Evolutionary conservation across 352 stramenopile species (phyloP).

Genomic region (Pythium plurisporium): DNA sequence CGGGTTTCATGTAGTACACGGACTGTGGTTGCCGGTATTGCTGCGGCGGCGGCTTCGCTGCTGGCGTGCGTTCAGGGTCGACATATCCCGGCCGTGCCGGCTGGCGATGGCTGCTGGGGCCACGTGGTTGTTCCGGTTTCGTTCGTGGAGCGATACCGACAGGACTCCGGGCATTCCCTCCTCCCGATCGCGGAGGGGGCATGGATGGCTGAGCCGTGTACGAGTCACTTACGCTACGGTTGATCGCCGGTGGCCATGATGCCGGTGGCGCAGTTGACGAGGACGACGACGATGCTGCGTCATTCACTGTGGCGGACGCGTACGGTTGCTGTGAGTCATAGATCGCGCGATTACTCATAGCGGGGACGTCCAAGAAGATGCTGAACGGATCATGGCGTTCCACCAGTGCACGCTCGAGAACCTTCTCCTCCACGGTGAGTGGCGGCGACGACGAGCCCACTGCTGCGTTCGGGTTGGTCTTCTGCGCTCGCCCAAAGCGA

Average conservation of each 20-base stretch:
- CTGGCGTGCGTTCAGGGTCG: no score
- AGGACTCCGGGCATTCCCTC: neutral
- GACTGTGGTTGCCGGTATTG: neutral
- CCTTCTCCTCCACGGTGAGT: conserved; percentile 21
- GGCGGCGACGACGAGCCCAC: conserved; percentile 15
- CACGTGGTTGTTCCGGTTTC: no score
- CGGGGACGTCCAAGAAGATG: conserved; percentile 8
- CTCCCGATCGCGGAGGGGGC: neutral
- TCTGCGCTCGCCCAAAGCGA: conserved; percentile 14
- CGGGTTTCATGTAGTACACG: neutral
- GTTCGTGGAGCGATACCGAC: no score
- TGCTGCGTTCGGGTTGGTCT: conserved; percentile 21
- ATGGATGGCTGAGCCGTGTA: neutral
- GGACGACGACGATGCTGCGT: neutral
- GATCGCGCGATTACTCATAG: neutral
- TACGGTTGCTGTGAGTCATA: neutral
- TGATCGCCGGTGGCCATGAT: neutral
- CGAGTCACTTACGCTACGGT: conserved; percentile 19
- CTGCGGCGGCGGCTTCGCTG: neutral
- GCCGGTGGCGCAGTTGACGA: neutral
- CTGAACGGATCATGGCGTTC: conserved; percentile 36
- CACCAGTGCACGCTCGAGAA: conserved; percentile 43
- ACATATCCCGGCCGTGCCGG: no score
- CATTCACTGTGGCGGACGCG: no score
- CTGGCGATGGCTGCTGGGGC: no score